Evolutionary conservation across 495 filamentous ascomycete species (phyloP).

Genomic region (Corynascus novoguineensis): DNA sequence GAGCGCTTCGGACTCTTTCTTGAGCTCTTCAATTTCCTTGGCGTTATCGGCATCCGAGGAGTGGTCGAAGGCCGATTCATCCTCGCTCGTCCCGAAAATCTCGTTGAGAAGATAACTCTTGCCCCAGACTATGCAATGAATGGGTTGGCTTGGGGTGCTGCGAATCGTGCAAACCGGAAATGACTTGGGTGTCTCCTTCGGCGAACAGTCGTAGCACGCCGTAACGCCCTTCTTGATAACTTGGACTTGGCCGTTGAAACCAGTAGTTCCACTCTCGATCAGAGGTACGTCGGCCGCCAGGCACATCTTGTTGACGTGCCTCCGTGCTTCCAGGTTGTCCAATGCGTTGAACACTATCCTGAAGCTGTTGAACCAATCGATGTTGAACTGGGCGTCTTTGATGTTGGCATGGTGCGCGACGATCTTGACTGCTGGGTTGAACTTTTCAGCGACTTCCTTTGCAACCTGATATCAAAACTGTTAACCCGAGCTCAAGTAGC

Average conservation of each 20-base stretch:
- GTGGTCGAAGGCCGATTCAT: conserved; percentile 69
- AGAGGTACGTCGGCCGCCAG: conserved; percentile 83
- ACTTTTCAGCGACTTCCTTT: conserved; percentile 83
- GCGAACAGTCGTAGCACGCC: conserved; percentile 93
- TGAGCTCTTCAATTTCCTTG: conserved; percentile 79
- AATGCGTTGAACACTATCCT: conserved; percentile 91
- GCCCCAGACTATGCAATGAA: conserved; percentile 99
- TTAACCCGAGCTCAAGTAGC: conserved; percentile 1
- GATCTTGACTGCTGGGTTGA: conserved; percentile 85
- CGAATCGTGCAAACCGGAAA: conserved; percentile 96
- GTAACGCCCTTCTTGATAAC: conserved; percentile 91
- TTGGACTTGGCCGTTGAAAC: conserved; percentile 97
- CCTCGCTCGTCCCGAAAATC: conserved; percentile 87
- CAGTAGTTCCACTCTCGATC: conserved; percentile 95
- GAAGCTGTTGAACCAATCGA: conserved; percentile 84
- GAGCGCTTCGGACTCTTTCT: conserved; percentile 73
- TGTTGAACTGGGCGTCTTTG: conserved; percentile 84
- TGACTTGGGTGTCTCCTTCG: conserved; percentile 81
- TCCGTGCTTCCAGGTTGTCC: conserved; percentile 89
- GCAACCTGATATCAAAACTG: conserved; percentile 61
- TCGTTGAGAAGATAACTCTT: conserved; percentile 95
- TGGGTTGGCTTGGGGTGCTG: conserved; percentile 88
- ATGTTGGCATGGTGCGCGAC: conserved; percentile 93
- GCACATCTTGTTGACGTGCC: conserved; percentile 98
- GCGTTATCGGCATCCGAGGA: conserved; percentile 79